These are phyloP conservation scores for Pseudogymnoascus sp. DNA, from an alignment of 2,329 filamentous ascomycete species.

Conservation along the genomic window DNA sequence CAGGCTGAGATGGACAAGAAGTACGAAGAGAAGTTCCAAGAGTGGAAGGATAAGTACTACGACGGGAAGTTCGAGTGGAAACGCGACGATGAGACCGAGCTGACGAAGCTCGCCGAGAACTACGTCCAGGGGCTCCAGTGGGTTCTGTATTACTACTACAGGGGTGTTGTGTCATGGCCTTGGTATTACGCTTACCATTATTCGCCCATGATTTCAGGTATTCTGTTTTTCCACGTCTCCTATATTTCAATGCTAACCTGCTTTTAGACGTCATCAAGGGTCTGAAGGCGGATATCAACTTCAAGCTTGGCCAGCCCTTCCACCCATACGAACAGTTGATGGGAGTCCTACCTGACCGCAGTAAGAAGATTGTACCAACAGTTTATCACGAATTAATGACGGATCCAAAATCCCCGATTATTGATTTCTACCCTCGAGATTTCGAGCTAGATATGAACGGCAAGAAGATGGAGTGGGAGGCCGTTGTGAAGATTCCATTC, in stretches of 20 bases:
- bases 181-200: conserved; percentile 99
- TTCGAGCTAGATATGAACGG: conserved; percentile 99
- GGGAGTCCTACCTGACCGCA: conserved; percentile 94
- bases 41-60: conserved; percentile 96
- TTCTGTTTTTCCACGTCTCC: conserved; percentile 15
- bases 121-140: conserved; percentile 97
- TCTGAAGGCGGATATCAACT: conserved; percentile 78
- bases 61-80: conserved; percentile 85
- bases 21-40: conserved; percentile 82
- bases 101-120: conserved; percentile 81
- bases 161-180: conserved; percentile 93
- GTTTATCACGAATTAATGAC: conserved; percentile 94
- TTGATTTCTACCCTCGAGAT: conserved; percentile 95
- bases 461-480: conserved; percentile 99
- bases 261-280: conserved; percentile 75
- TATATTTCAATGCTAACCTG: conserved; percentile 19
- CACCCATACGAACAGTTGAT: conserved; percentile 93
- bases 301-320: conserved; percentile 92
- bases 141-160: conserved; percentile 98
- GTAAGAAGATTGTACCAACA: conserved; percentile 86
- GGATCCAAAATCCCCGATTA: conserved; percentile 79
- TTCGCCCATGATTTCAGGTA: conserved; percentile 87
- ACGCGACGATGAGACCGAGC: conserved; percentile 69
- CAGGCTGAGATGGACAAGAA: conserved; percentile 72
- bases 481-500: conserved; percentile 97